Percentiles rank a stretch among this genome's conserved stretches.
phyloP scores from a whole-genome alignment of 2,329 filamentous ascomycete genomes.

The Fusarium algeriense region DNA sequence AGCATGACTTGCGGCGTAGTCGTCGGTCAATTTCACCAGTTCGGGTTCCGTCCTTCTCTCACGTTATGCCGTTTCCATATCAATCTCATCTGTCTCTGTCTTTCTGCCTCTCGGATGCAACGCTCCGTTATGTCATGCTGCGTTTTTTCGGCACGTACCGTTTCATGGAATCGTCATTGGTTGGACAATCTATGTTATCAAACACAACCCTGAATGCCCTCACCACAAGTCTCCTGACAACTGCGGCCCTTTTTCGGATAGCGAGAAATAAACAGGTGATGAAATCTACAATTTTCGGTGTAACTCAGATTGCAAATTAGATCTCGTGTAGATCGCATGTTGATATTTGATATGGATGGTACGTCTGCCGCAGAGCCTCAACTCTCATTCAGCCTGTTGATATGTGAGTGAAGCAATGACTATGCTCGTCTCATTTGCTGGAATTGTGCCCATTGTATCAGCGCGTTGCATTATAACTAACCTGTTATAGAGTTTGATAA shows the following conservation, averaged over 20 bases:
- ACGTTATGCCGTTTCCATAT: slow-evolving; percentile 19
- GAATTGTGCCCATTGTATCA: background rate
- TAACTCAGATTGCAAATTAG: slow-evolving; percentile 24
- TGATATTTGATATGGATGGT: slow-evolving; percentile 19
- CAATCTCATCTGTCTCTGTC: slow-evolving; percentile 14
- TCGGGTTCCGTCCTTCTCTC: slow-evolving; percentile 24
- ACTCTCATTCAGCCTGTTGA: slow-evolving; percentile 6
- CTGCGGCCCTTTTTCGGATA: slow-evolving; percentile 28
- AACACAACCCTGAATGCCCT: slow-evolving; percentile 28
- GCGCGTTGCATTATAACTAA: background rate
- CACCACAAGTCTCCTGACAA: slow-evolving; percentile 33
- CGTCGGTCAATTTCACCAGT: slow-evolving; percentile 1
- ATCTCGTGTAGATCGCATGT: slow-evolving; percentile 33
- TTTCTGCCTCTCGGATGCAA: slow-evolving; percentile 20
- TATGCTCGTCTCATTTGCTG: background rate
- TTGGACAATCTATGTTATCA: slow-evolving; percentile 3
- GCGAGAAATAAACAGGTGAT: slow-evolving; percentile 25
- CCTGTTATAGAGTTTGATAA: background rate
- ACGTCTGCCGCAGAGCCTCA: slow-evolving; percentile 30
- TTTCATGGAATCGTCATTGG: slow-evolving; percentile 16
- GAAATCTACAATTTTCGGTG: slow-evolving; percentile 27
- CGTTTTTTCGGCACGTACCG: slow-evolving; percentile 19
- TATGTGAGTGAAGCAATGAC: background rate
- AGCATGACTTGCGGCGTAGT: slow-evolving; percentile 8
- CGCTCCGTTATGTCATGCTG: slow-evolving; percentile 25